Evolutionary conservation across 768 basidiomycete genomes (phyloP).

Genomic region (Aureoboletus auriporus): DNA sequence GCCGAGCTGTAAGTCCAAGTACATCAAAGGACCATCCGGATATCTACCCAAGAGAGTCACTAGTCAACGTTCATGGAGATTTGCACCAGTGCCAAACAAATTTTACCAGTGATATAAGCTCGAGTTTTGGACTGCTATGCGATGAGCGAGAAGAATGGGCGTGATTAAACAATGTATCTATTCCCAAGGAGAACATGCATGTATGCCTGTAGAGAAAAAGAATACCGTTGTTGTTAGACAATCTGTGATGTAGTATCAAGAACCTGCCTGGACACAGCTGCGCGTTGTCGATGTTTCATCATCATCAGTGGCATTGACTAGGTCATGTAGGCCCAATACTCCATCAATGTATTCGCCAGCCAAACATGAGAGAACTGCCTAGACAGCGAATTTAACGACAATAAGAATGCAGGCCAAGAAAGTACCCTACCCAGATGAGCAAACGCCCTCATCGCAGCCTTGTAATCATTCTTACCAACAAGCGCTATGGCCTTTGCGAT

Average conservation of each 20-base stretch:
- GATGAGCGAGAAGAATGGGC: neutral
- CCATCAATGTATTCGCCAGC: slow-evolving; percentile 1
- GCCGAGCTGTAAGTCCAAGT: neutral
- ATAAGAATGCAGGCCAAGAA: neutral
- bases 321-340: neutral
- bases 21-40: slow-evolving; percentile 6
- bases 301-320: neutral
- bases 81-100: too few relatives aligned
- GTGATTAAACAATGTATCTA: slow-evolving; percentile 1
- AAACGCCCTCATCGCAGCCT: slow-evolving; percentile 2
- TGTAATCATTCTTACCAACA: slow-evolving; percentile 1
- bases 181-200: slow-evolving; percentile 4
- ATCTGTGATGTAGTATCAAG: neutral
- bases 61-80: neutral
- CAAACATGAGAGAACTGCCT: slow-evolving; percentile 5
- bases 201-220: slow-evolving; percentile 3
- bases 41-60: neutral
- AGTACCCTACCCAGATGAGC: neutral
- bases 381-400: neutral
- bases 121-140: neutral
- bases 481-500: slow-evolving; percentile 3
- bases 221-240: neutral
- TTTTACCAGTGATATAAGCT: slow-evolving; percentile 2
- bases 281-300: neutral
- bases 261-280: neutral